Base-by-base conservation (phyloP, 139 green algal genomes). In the Picochlorum sp. region DNA sequence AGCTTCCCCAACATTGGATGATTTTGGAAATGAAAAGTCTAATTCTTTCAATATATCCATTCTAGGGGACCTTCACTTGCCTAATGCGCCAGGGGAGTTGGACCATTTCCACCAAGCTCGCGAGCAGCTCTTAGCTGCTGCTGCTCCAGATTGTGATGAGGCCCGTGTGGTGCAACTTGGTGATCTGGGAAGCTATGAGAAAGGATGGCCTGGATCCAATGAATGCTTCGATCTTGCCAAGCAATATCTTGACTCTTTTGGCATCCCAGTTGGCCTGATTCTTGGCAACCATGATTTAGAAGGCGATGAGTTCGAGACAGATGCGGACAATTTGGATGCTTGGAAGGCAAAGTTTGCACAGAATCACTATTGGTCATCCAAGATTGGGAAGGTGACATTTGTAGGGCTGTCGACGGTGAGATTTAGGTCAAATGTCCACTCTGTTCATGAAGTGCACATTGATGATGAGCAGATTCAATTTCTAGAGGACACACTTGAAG, bases 41-140 rank as follows among this genome's bases (percentile, higher is more conserved):
- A 3, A 61, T 11, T 31, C 21, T 41, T 86, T 83, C 66, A 63
- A 52, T 24, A 49, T 86, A 21, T 73, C 63, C 13, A 68, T 92
- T 44, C 60, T 95, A 49, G 87, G 87, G 15, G 87, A 95, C 64
- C 74, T 95, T 44, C 88, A 95, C 68, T 67, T 95, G 45, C 14
- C 34, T 16, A 45, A 38, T 10, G 10, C 26, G 3, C 14, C 37
- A 18, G 58, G 14, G 8, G 58, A 65, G 9, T 24, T 55, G 14
- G 34, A 7, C 24, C 71, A 88, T 16, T 94, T 91, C 60, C 21
- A 84, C 11, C 64, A 80, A 37, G 85, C 85, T 5, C 63, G 70
- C 16, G 38, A 73, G 4, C 85, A 94, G 50, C 69, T 95, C 5
- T 37, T 45, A 30, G 50, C 13, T 41, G 49, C 28, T 10, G 31